Evolutionary conservation across 1,139 yeast genomes (phyloP).

Genomic region (Casaregolazyma lundiana): DNA sequence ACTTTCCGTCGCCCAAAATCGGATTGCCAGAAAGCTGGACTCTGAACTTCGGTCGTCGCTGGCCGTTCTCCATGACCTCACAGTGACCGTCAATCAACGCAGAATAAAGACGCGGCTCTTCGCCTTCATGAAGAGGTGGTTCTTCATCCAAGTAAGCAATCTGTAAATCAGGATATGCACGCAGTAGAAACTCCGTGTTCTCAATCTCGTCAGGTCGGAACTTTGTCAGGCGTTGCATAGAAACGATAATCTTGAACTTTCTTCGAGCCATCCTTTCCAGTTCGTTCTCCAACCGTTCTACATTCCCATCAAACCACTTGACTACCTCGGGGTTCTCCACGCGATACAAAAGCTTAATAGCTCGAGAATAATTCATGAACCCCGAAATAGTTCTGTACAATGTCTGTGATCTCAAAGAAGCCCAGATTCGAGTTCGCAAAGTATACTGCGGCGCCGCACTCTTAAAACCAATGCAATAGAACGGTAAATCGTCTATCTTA

Average conservation of each 20-base stretch:
- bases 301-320: slow-evolving; percentile 97
- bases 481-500: slow-evolving; percentile 95
- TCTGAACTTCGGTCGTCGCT: slow-evolving; percentile 98
- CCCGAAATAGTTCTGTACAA: slow-evolving; percentile 98
- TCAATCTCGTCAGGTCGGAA: slow-evolving; percentile 97
- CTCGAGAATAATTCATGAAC: slow-evolving; percentile 98
- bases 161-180: slow-evolving; percentile 98
- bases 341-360: slow-evolving; percentile 92
- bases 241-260: slow-evolving; percentile 93
- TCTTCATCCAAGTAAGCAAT: slow-evolving; percentile 98
- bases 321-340: slow-evolving; percentile 99
- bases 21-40: slow-evolving; percentile 98
- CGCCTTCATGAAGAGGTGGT: slow-evolving; percentile 82
- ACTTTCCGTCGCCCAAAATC: slow-evolving; percentile 98
- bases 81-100: slow-evolving; percentile 98
- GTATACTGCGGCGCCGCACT: slow-evolving; percentile 99
- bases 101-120: slow-evolving; percentile 95
- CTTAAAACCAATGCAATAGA: slow-evolving; percentile 98
- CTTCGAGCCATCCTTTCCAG: slow-evolving; percentile 99
- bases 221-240: slow-evolving; percentile 97
- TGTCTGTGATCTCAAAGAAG: slow-evolving; percentile 96
- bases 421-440: slow-evolving; percentile 98
- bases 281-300: slow-evolving; percentile 90
- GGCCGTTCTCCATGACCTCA: slow-evolving; percentile 94
- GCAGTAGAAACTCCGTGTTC: slow-evolving; percentile 93